phyloP scores from a whole-genome alignment of 1,139 yeast species.

The Taphrina flavorubra region DNA sequence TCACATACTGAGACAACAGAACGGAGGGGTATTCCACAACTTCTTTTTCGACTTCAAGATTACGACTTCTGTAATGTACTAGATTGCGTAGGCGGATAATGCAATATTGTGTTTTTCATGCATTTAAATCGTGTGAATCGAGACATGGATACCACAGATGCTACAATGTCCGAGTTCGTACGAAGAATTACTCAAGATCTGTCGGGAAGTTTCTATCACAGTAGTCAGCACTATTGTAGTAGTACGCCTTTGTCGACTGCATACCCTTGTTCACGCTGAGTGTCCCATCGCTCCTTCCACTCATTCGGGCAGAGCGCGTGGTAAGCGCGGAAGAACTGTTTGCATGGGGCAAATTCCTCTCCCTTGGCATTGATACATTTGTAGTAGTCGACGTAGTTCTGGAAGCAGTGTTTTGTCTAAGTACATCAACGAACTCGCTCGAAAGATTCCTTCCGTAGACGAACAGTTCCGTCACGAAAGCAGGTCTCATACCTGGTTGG shows the following conservation, averaged over 20 bases:
- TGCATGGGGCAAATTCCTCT: conserved; percentile 97
- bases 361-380: conserved; percentile 96
- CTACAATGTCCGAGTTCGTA: not conserved
- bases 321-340: conserved; percentile 61
- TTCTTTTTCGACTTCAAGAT: too few relatives aligned
- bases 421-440: not conserved
- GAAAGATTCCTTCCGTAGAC: too few relatives aligned
- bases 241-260: not conserved
- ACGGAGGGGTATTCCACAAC: too few relatives aligned
- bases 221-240: not conserved
- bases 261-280: conserved; percentile 41
- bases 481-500: conserved; percentile 39
- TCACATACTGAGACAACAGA: too few relatives aligned
- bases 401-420: conserved; percentile 51
- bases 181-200: conserved; percentile 29
- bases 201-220: conserved; percentile 35
- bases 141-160: not conserved
- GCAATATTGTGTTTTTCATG: not conserved
- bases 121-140: too few relatives aligned
- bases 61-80: not conserved
- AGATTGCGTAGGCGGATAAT: conserved; percentile 4
- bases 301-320: conserved; percentile 43
- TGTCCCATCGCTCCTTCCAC: conserved; percentile 43
- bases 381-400: conserved; percentile 96
- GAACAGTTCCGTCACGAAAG: not conserved